phyloP scores from a whole-genome alignment of 75 land plant species.

The Selaginella tamariscina region DNA sequence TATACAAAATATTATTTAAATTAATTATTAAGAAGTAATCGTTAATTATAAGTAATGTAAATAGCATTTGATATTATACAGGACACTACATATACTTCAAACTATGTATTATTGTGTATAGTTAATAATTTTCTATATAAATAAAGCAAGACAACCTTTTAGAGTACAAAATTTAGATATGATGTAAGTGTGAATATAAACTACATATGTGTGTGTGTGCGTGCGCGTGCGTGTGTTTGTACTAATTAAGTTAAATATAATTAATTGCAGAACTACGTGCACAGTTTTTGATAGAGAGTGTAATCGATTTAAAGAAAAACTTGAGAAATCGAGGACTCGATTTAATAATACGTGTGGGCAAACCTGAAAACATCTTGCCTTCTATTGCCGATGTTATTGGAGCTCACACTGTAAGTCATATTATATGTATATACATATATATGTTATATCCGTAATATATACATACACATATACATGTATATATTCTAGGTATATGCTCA shows the following conservation, averaged over 20 bases:
- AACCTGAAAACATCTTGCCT: slow-evolving; percentile 78
- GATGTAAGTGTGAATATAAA: too few relatives aligned
- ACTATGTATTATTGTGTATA: too few relatives aligned
- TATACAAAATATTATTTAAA: too few relatives aligned
- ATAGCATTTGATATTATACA: too few relatives aligned
- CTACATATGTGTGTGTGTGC: too few relatives aligned
- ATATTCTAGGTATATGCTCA: slow-evolving; percentile 81
- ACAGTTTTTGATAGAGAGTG: slow-evolving; percentile 64
- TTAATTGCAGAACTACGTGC: slow-evolving; percentile 60
- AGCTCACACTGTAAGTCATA: slow-evolving; percentile 58
- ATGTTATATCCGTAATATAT: not conserved
- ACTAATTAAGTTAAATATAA: not conserved
- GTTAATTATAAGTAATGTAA: too few relatives aligned
- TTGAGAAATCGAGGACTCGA: slow-evolving; percentile 54
- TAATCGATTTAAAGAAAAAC: slow-evolving; percentile 57
- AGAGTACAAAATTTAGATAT: too few relatives aligned
- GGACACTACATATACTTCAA: too few relatives aligned
- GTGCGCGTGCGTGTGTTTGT: not conserved
- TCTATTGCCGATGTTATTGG: slow-evolving; percentile 46
- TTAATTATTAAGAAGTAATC: too few relatives aligned
- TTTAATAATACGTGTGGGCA: slow-evolving; percentile 58
- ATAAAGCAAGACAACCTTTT: too few relatives aligned
- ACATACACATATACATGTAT: not conserved
- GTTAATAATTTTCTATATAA: too few relatives aligned
- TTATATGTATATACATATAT: not conserved